phyloP scores from a whole-genome alignment of 768 basidiomycete genomes.

The Mycena leptocephala region DNA sequence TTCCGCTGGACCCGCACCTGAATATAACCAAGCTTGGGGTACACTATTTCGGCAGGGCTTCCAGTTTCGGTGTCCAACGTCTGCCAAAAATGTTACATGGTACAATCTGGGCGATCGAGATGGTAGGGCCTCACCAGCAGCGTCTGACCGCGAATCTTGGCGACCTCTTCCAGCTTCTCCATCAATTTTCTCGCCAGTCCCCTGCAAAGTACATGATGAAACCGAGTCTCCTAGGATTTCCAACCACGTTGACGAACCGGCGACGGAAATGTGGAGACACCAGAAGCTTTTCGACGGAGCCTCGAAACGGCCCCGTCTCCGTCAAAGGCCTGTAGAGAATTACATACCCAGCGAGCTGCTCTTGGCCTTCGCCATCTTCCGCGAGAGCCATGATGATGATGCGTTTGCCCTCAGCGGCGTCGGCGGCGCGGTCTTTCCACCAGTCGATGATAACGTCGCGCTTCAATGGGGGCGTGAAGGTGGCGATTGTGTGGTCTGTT shows the following conservation, averaged over 20 bases:
- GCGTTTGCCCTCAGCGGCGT: neutral
- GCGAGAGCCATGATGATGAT: slow-evolving; percentile 24
- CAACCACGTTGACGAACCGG: slow-evolving; percentile 8
- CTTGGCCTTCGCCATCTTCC: neutral
- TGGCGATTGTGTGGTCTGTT: slow-evolving; percentile 29
- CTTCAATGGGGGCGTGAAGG: slow-evolving; percentile 24
- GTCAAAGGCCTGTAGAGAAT: slow-evolving; percentile 15
- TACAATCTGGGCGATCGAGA: neutral
- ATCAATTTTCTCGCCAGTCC: slow-evolving; percentile 9
- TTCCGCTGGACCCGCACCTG: neutral
- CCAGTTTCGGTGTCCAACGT: slow-evolving; percentile 29
- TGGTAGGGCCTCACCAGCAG: neutral
- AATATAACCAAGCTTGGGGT: slow-evolving; percentile 31
- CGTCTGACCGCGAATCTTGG: slow-evolving; percentile 16
- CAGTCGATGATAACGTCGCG: slow-evolving; percentile 20
- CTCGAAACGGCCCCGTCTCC: slow-evolving; percentile 27
- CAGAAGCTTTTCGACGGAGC: slow-evolving; percentile 25
- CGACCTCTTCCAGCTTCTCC: slow-evolving; percentile 21
- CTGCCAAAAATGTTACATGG: neutral
- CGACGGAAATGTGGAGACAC: slow-evolving; percentile 30
- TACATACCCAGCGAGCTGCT: slow-evolving; percentile 27
- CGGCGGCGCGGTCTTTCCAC: slow-evolving; percentile 21
- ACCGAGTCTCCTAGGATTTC: too few relatives aligned
- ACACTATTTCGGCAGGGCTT: slow-evolving; percentile 27
- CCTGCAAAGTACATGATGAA: neutral